Percentiles rank a stretch among this genome's conserved stretches.
Conservation (phyloP, 805 yeast genomes). For the Kregervanrija delftensis region DNA sequence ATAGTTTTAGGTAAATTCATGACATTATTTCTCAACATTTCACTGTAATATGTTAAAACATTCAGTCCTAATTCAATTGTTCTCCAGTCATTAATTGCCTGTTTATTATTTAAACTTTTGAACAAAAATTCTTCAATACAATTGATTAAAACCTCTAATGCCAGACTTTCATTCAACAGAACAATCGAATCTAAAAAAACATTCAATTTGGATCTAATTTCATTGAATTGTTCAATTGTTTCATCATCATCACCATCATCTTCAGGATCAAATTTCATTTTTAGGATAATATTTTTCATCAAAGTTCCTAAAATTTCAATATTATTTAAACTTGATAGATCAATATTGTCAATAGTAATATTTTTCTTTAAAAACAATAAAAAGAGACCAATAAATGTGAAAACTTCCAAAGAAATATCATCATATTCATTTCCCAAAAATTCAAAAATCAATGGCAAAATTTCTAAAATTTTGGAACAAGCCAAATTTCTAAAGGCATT, state of each 20-base stretch:
- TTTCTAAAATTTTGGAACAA: conserved; percentile 43
- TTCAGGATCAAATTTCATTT: conserved; percentile 72
- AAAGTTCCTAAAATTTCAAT: conserved; percentile 54
- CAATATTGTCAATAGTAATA: conserved; percentile 28
- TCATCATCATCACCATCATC: conserved; percentile 59
- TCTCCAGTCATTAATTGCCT: conserved; percentile 53
- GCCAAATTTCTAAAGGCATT: conserved; percentile 31
- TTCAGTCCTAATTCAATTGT: conserved; percentile 79
- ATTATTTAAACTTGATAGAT: conserved; percentile 25
- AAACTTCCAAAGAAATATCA: conserved; percentile 77
- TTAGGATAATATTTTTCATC: conserved; percentile 62
- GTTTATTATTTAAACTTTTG: conserved; percentile 6
- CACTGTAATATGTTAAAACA: conserved; percentile 74
- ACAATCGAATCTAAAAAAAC: conserved; percentile 79
- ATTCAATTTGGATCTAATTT: conserved; percentile 67
- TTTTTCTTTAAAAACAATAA: conserved; percentile 61
- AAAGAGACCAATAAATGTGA: conserved; percentile 73
- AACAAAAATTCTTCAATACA: conserved; percentile 44
- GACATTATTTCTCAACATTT: conserved; percentile 70
- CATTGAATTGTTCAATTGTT: conserved; percentile 69
- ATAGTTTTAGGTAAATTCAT: conserved; percentile 63
- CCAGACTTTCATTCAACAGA: conserved; percentile 31
- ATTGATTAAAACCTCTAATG: conserved; percentile 29
- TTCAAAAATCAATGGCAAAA: conserved; percentile 66
- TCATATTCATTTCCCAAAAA: conserved; percentile 81